Evolutionary conservation across 202 grass and related monocot genomes (phyloP).

Genomic region (Panicum virgatum): DNA sequence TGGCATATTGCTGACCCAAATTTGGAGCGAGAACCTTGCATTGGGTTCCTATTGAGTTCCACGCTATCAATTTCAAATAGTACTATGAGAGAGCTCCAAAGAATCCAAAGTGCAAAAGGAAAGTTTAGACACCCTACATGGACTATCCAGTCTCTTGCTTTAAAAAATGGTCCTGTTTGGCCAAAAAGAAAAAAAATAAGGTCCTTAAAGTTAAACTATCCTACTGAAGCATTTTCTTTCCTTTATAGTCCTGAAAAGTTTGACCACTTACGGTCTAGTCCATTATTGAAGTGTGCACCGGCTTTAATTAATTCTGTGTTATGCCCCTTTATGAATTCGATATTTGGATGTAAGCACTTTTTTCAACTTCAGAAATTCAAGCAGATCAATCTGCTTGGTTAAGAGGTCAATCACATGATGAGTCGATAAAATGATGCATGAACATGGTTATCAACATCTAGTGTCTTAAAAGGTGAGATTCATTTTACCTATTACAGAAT

Average conservation of each 20-base stretch:
- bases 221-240: neutral
- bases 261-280: neutral
- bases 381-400: neutral
- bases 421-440: neutral
- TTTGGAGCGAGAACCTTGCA: constrained; percentile 4
- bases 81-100: neutral
- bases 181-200: neutral
- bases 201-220: constrained; percentile 19
- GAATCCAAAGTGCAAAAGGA: neutral
- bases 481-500: neutral
- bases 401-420: neutral
- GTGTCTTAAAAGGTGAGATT: neutral
- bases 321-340: neutral
- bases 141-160: constrained; percentile 9
- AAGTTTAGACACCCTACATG: neutral
- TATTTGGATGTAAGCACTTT: constrained; percentile 17
- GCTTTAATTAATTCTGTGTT: neutral
- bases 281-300: constrained; percentile 3
- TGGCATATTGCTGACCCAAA: constrained; percentile 18
- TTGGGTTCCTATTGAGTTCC: neutral
- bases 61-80: neutral
- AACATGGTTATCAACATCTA: neutral
- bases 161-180: neutral
- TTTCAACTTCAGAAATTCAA: neutral
- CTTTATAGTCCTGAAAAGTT: neutral